Percentiles rank a stretch among this genome's conserved stretches.
These are phyloP conservation scores for Hanseniaspora osmophila DNA, from an alignment of 805 yeast genomes.

Conservation along the genomic window DNA sequence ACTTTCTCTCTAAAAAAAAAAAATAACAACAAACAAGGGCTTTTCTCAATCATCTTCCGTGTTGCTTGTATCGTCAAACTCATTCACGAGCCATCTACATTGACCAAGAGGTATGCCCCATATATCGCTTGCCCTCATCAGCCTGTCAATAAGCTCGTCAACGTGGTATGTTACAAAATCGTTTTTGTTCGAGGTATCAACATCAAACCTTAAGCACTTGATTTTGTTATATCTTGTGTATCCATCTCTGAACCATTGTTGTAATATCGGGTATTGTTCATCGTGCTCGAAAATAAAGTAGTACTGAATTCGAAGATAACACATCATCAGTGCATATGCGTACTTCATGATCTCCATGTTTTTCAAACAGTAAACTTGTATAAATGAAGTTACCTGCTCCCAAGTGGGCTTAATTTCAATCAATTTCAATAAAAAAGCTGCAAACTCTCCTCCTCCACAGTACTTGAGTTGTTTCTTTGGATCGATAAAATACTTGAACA, in stretches of 20 bases:
- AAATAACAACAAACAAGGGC: not conserved
- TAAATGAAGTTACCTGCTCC: conserved; percentile 14
- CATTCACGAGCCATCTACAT: conserved; percentile 12
- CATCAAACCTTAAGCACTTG: conserved; percentile 28
- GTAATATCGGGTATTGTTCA: not conserved
- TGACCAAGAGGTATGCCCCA: conserved; percentile 67
- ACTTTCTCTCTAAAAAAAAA: not conserved
- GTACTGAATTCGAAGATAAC: conserved; percentile 41
- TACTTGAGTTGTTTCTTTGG: not conserved
- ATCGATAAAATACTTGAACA: not conserved
- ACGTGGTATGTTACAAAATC: conserved; percentile 30
- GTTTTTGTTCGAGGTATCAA: conserved; percentile 20
- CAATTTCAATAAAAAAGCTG: conserved; percentile 60
- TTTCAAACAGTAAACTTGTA: conserved; percentile 25
- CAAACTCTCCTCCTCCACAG: conserved; percentile 22
- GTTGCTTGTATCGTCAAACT: conserved; percentile 1
- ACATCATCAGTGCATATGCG: conserved; percentile 49
- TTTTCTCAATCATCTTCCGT: not conserved
- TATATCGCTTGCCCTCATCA: conserved; percentile 43
- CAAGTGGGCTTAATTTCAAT: conserved; percentile 57
- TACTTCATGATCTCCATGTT: conserved; percentile 50
- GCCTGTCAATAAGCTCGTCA: conserved; percentile 61
- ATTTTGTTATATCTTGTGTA: conserved; percentile 41
- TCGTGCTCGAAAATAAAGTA: conserved; percentile 9
- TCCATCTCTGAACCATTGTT: conserved; percentile 2